Conservation (phyloP, 805 yeast species). For the Nadsonia fulvescens region DNA sequence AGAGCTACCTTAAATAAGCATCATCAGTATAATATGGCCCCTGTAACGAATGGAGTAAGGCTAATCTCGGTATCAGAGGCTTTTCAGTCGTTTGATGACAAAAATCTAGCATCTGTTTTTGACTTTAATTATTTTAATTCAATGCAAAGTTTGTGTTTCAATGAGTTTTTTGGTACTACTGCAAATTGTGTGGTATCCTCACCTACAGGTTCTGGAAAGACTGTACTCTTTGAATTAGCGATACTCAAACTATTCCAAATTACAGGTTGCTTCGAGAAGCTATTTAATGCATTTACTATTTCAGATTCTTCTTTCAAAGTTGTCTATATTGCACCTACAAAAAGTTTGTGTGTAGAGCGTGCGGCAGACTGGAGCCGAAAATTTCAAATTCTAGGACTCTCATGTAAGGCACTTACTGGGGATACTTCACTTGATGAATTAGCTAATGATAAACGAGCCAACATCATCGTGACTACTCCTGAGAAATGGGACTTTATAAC, state of each 20-base stretch:
- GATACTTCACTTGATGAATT: slow-evolving; percentile 63
- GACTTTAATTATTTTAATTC: not conserved
- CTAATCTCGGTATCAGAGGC: no score
- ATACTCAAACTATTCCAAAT: slow-evolving; percentile 51
- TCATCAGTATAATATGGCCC: no score
- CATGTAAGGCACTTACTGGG: no score
- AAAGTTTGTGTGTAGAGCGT: not conserved
- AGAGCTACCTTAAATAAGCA: no score
- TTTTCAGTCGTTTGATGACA: no score
- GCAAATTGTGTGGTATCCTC: slow-evolving; percentile 11
- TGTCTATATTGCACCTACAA: not conserved
- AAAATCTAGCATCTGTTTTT: no score
- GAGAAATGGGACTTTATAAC: slow-evolving; percentile 97
- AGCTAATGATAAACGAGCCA: no score
- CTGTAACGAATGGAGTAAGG: no score
- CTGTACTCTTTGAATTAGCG: slow-evolving; percentile 53
- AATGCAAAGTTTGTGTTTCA: slow-evolving; percentile 1
- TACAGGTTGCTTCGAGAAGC: not conserved
- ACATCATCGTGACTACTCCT: slow-evolving; percentile 79
- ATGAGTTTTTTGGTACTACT: not conserved
- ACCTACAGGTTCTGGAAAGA: slow-evolving; percentile 63
- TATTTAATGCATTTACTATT: not conserved
- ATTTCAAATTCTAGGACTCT: no score
- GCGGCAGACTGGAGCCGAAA: no score
- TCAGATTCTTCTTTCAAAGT: slow-evolving; percentile 19